These are phyloP conservation scores for Thalassiosira exigua DNA, from an alignment of 352 stramenopile genomes.

Conservation along the genomic window DNA sequence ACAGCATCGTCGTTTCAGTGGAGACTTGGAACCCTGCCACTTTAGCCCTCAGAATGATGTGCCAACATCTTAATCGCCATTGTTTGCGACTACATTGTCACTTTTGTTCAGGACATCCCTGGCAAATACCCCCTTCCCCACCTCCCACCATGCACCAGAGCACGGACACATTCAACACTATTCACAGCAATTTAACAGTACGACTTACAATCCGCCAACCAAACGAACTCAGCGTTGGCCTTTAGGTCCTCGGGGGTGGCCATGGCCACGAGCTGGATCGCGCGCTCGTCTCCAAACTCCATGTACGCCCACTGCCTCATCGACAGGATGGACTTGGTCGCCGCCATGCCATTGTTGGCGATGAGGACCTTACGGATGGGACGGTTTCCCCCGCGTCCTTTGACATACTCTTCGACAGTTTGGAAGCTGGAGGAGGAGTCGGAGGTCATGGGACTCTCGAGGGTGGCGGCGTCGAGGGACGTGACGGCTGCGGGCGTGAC, in stretches of 20 bases:
- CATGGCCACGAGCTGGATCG: slow-evolving; percentile 99
- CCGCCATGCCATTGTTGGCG: slow-evolving; percentile 99
- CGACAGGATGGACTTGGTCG: slow-evolving; percentile 98
- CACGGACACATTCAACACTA: too few relatives aligned
- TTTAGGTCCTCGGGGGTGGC: slow-evolving; percentile 98
- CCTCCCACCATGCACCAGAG: too few relatives aligned
- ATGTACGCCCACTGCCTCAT: slow-evolving; percentile 94
- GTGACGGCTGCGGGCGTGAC: slow-evolving; percentile 34
- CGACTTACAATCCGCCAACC: slow-evolving; percentile 98
- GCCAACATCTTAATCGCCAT: too few relatives aligned
- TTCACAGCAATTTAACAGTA: too few relatives aligned
- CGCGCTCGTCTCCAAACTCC: slow-evolving; percentile 86
- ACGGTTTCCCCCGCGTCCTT: slow-evolving; percentile 79
- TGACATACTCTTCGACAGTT: slow-evolving; percentile 86
- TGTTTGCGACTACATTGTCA: too few relatives aligned
- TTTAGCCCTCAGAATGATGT: too few relatives aligned
- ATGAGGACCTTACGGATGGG: slow-evolving; percentile 88
- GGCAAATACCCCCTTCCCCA: too few relatives aligned
- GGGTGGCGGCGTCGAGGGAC: slow-evolving; percentile 58
- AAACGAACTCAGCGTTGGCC: slow-evolving; percentile 95
- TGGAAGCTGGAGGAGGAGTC: slow-evolving; percentile 30
- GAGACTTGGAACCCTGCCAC: too few relatives aligned
- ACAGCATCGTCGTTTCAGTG: too few relatives aligned
- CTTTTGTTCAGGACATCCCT: too few relatives aligned
- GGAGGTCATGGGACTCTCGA: slow-evolving; percentile 50